Evolutionary conservation across 2,329 filamentous ascomycete genomes (phyloP).

Genomic region (Calonectria multiphialidica): DNA sequence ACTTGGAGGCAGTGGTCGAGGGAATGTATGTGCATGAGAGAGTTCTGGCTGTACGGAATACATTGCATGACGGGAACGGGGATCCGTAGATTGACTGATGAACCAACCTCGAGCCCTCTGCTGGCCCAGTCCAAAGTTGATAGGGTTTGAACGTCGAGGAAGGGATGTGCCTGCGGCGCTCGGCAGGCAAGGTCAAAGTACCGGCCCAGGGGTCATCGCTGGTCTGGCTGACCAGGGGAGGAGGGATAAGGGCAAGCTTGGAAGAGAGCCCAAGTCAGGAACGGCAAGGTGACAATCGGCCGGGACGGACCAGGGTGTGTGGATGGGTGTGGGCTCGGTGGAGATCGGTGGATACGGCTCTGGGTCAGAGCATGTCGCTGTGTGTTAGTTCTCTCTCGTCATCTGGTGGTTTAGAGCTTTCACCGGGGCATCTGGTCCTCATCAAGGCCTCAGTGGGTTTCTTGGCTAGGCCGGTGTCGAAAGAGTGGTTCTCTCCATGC

Average conservation of each 20-base stretch:
- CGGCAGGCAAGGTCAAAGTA: slow-evolving; percentile 29
- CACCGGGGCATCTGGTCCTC: slow-evolving; percentile 3
- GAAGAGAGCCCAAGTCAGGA: slow-evolving; percentile 42
- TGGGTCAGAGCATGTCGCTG: slow-evolving; percentile 11
- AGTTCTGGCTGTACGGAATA: slow-evolving; percentile 14
- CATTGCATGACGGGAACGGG: slow-evolving; percentile 12
- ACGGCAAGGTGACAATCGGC: slow-evolving; percentile 42
- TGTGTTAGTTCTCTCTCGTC: slow-evolving; percentile 7
- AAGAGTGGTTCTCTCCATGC: not conserved
- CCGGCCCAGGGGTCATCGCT: slow-evolving; percentile 30
- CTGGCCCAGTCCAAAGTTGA: slow-evolving; percentile 9
- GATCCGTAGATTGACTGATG: slow-evolving; percentile 16
- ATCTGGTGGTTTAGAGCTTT: slow-evolving; percentile 6
- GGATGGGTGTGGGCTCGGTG: slow-evolving; percentile 34
- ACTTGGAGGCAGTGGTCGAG: not conserved
- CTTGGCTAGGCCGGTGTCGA: not conserved
- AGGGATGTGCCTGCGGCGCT: slow-evolving; percentile 20
- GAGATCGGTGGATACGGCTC: slow-evolving; percentile 19
- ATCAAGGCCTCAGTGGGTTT: slow-evolving; percentile 15
- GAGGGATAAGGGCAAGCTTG: slow-evolving; percentile 28
- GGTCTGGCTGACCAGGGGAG: slow-evolving; percentile 3
- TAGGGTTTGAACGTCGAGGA: slow-evolving; percentile 14
- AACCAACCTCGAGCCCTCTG: slow-evolving; percentile 12
- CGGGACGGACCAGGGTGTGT: slow-evolving; percentile 40
- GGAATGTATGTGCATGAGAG: slow-evolving; percentile 5